Conservation (phyloP, 1,284 basidiomycete genomes). For the Tetrapyrgos nigripes region DNA sequence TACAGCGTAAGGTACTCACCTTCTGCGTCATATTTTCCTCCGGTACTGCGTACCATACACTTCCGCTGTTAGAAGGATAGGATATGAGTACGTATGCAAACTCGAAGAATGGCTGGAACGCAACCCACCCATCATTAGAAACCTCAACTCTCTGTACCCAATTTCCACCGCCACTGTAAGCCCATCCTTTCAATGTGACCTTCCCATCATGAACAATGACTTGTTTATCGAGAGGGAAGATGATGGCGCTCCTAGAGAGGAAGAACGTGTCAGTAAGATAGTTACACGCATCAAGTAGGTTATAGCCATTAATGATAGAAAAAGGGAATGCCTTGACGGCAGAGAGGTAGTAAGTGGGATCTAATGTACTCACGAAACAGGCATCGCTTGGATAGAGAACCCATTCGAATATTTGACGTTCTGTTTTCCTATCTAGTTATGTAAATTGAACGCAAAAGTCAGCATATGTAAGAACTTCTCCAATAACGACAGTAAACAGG, state of each 20-base stretch:
- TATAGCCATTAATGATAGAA: not conserved
- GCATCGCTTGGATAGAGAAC: constrained; percentile 62
- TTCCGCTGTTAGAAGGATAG: constrained; percentile 39
- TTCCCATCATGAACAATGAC: constrained; percentile 56
- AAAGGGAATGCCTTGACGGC: not conserved
- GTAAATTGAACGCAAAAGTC: not conserved
- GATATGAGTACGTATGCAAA: not conserved
- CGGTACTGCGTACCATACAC: constrained; percentile 56
- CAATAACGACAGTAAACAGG: not conserved
- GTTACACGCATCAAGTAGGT: not conserved
- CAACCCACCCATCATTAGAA: constrained; percentile 54
- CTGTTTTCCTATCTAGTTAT: constrained; percentile 54
- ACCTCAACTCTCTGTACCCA: constrained; percentile 65
- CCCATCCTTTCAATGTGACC: constrained; percentile 56
- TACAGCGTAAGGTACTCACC: constrained; percentile 27
- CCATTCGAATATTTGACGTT: constrained; percentile 56
- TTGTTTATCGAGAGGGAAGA: constrained; percentile 51
- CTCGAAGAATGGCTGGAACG: constrained; percentile 14
- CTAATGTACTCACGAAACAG: constrained; percentile 52
- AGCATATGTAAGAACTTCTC: not conserved
- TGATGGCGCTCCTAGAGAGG: constrained; percentile 54
- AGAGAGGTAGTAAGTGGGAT: not conserved
- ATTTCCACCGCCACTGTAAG: constrained; percentile 61
- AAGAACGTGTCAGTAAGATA: no score
- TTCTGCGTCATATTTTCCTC: constrained; percentile 57